These are phyloP conservation scores for Arthrobotrys sphaeroides DNA, from an alignment of 2,329 filamentous ascomycete genomes.

Conservation along the genomic window DNA sequence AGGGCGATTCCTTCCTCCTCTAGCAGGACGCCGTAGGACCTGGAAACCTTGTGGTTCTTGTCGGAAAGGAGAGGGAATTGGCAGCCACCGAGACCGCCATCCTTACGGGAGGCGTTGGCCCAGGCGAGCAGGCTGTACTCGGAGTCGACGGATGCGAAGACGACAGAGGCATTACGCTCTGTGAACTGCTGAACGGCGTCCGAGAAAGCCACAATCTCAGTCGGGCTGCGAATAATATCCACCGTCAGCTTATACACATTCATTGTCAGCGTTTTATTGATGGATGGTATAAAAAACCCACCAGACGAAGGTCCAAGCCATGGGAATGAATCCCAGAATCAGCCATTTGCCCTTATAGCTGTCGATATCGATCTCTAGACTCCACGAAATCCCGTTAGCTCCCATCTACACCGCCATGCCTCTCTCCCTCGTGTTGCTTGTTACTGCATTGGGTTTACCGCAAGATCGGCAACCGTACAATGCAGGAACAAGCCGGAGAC, in stretches of 20 bases:
- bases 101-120: conserved; percentile 68
- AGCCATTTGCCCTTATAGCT: conserved; percentile 68
- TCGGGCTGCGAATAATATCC: conserved; percentile 63
- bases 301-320: conserved; percentile 75
- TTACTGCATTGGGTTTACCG: conserved; percentile 31
- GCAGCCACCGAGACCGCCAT: conserved; percentile 71
- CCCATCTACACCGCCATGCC: not conserved
- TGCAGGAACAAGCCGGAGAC: conserved; percentile 42
- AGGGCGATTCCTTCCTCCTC: conserved; percentile 73
- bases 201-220: conserved; percentile 71
- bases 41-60: conserved; percentile 70
- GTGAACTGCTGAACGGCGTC: conserved; percentile 70
- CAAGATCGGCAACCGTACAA: conserved; percentile 35
- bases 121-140: conserved; percentile 70
- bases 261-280: not conserved
- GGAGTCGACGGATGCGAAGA: conserved; percentile 71
- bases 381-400: conserved; percentile 2
- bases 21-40: conserved; percentile 72
- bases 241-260: conserved; percentile 34
- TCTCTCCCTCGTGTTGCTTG: conserved; percentile 15
- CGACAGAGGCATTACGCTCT: conserved; percentile 69
- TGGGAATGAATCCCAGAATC: conserved; percentile 73
- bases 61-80: conserved; percentile 72
- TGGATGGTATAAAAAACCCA: conserved; percentile 32
- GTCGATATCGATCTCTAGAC: conserved; percentile 58